phyloP scores from a whole-genome alignment of 2,329 filamentous ascomycete species.

The Trichoderma polysporum region DNA sequence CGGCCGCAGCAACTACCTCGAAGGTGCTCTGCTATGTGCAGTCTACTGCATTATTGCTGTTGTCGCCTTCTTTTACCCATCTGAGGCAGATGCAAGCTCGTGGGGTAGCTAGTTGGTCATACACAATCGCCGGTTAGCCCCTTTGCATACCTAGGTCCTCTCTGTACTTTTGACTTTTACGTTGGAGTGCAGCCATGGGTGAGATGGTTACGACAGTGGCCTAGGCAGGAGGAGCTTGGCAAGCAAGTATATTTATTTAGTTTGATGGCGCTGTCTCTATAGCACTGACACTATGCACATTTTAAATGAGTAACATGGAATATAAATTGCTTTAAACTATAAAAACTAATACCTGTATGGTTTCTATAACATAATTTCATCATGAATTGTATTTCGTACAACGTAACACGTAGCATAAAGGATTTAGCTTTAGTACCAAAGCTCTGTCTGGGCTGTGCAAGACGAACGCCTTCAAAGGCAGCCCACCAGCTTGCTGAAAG shows the following conservation, averaged over 20 bases:
- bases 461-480: background rate
- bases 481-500: too few species aligned
- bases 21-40: conserved; percentile 68
- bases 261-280: background rate
- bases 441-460: background rate
- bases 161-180: background rate
- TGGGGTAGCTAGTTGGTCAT: conserved; percentile 30
- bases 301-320: background rate
- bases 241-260: background rate
- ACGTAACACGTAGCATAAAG: background rate
- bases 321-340: background rate
- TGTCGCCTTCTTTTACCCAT: conserved; percentile 66
- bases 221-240: background rate
- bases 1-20: conserved; percentile 82
- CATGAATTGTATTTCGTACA: background rate
- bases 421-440: background rate
- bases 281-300: too few species aligned
- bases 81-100: conserved; percentile 46
- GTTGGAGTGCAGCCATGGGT: background rate
- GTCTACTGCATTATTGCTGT: conserved; percentile 68
- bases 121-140: background rate
- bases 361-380: too few species aligned
- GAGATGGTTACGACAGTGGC: background rate
- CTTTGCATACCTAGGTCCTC: background rate
- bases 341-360: too few species aligned